Conservation (phyloP, 2,329 filamentous ascomycete genomes). For the Fusarium zealandicum region DNA sequence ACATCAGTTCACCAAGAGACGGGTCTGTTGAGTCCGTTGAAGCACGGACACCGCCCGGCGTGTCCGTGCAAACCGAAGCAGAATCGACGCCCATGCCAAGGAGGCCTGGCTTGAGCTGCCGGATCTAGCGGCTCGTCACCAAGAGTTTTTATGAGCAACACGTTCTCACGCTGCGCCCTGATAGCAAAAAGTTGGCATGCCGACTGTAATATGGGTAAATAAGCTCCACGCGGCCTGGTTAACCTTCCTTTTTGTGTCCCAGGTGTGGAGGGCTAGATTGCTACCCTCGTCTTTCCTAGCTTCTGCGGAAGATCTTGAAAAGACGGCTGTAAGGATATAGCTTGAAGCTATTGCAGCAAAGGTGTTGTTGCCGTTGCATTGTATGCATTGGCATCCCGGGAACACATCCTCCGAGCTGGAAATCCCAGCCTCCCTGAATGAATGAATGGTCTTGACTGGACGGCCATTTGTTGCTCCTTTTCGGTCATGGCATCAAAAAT, state of each 20-base stretch:
- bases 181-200: not conserved
- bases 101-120: conserved; percentile 30
- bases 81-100: conserved; percentile 35
- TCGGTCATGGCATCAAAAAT: not conserved
- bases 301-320: conserved; percentile 12
- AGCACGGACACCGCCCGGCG: conserved; percentile 28
- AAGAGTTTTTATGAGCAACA: conserved; percentile 13
- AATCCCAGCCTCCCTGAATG: conserved; percentile 11
- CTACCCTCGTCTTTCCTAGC: conserved; percentile 1
- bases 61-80: conserved; percentile 34
- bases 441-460: not conserved
- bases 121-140: conserved; percentile 39
- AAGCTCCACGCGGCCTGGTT: conserved; percentile 20
- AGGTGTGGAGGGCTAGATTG: conserved; percentile 12
- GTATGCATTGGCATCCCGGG: conserved; percentile 9
- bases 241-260: not conserved
- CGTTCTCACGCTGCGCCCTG: not conserved
- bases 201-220: conserved; percentile 1
- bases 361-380: conserved; percentile 5
- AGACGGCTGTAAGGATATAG: not conserved
- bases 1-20: conserved; percentile 25
- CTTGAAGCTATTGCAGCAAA: conserved; percentile 12
- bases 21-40: conserved; percentile 2
- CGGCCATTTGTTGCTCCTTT: too few species aligned
- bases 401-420: conserved; percentile 18